phyloP scores from a whole-genome alignment of 345 rosid genomes.

The Eucalyptus sp. region DNA sequence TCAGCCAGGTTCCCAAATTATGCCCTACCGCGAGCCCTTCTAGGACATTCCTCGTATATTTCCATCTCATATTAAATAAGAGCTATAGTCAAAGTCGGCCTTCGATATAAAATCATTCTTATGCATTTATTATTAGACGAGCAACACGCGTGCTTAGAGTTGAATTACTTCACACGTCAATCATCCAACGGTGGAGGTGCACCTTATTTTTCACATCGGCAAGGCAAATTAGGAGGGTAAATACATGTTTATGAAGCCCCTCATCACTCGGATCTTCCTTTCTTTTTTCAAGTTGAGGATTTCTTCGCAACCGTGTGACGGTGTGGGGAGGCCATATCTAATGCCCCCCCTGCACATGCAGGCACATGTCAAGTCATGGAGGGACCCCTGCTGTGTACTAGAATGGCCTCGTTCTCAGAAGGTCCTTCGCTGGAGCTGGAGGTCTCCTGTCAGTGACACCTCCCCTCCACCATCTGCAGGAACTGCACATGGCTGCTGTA shows the following conservation, averaged over 20 bases:
- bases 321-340: background rate
- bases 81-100: background rate
- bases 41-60: background rate
- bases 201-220: background rate
- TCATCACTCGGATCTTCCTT: background rate
- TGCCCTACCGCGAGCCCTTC: background rate
- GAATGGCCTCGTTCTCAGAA: background rate
- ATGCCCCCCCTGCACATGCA: background rate
- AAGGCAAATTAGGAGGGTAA: background rate
- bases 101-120: background rate
- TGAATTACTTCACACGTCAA: background rate
- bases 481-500: background rate
- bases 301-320: background rate
- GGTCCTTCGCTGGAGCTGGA: rapidly evolving
- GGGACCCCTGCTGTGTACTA: background rate
- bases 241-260: background rate
- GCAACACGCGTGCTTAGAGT: background rate
- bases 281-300: background rate
- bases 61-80: background rate
- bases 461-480: background rate
- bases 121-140: background rate
- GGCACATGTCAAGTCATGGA: background rate
- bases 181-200: background rate
- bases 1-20: background rate
- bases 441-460: background rate